Percentiles rank a stretch among this genome's conserved stretches.
phyloP scores from a whole-genome alignment of 495 filamentous ascomycete species.

The Hypoxylon intermedium region DNA sequence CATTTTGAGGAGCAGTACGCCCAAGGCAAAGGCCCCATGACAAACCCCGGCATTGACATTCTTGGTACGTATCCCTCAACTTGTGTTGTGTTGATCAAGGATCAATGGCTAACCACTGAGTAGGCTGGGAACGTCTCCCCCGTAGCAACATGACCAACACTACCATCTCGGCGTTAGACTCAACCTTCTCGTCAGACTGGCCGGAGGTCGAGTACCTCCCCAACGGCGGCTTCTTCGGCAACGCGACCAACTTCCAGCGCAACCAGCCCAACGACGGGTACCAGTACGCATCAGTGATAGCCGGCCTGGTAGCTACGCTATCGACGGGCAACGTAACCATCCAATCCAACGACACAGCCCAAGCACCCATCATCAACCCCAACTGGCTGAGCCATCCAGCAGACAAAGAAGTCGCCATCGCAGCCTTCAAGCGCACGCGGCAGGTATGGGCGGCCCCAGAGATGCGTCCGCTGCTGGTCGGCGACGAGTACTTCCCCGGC shows the following conservation, averaged over 20 bases:
- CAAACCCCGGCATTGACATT: slow-evolving; percentile 14
- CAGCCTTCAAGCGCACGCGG: slow-evolving; percentile 52
- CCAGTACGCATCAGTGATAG: slow-evolving; percentile 52
- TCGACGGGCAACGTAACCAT: slow-evolving; percentile 65
- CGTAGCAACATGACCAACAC: slow-evolving; percentile 19
- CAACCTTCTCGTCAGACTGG: slow-evolving; percentile 60
- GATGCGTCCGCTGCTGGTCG: slow-evolving; percentile 35
- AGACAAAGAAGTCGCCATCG: slow-evolving; percentile 55
- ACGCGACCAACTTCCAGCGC: slow-evolving; percentile 39
- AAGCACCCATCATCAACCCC: slow-evolving; percentile 56
- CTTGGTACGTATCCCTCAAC: slow-evolving; percentile 2
- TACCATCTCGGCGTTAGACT: slow-evolving; percentile 44
- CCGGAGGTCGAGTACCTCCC: slow-evolving; percentile 61
- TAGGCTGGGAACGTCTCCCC: slow-evolving; percentile 5
- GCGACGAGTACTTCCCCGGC: slow-evolving; percentile 54
- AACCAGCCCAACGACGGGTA: slow-evolving; percentile 43
- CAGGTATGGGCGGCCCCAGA: slow-evolving; percentile 38
- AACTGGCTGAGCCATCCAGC: slow-evolving; percentile 53
- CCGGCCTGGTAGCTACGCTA: slow-evolving; percentile 51
- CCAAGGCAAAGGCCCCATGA: slow-evolving; percentile 2
- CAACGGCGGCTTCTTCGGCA: slow-evolving; percentile 33
- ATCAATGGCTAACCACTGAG: neutral
- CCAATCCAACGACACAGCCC: slow-evolving; percentile 45
- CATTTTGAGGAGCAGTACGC: slow-evolving; percentile 1
- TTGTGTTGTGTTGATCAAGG: neutral